Percentiles rank a stretch among this genome's conserved stretches.
Evolutionary conservation across 2,329 filamentous ascomycete species (phyloP).

Genomic region (Raffaelea ambrosiae): DNA sequence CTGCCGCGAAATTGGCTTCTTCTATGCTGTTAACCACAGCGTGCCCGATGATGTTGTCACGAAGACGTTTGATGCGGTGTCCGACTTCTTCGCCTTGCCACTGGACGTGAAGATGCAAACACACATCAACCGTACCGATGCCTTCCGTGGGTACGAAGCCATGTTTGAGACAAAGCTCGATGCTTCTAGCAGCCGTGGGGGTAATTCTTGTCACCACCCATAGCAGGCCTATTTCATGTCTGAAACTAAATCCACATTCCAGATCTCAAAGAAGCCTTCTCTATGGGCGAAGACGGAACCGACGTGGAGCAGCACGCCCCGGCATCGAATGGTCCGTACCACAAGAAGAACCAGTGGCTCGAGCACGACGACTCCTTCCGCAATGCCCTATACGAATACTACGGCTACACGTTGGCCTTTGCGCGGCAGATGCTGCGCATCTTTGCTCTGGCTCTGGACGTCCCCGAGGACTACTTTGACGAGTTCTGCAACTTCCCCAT

Average conservation of each 20-base stretch:
- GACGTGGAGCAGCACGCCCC: too few relatives aligned
- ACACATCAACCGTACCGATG: too few relatives aligned
- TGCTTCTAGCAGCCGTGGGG: too few relatives aligned
- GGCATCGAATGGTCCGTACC: too few relatives aligned
- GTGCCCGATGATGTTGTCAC: constrained; percentile 6
- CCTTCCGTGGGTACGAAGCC: too few relatives aligned
- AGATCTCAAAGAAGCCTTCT: too few relatives aligned
- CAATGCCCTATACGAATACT: not conserved
- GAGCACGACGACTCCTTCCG: not conserved
- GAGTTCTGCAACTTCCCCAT: constrained; percentile 18
- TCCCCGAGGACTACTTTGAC: constrained; percentile 24
- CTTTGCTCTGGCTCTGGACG: constrained; percentile 12
- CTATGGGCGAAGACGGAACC: too few relatives aligned
- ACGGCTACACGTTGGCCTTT: not conserved
- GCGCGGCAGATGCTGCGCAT: constrained; percentile 1
- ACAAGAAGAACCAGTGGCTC: not conserved
- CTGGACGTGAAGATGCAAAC: constrained; percentile 6
- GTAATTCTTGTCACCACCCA: too few relatives aligned
- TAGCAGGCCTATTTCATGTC: too few relatives aligned
- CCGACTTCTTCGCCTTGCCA: constrained; percentile 7
- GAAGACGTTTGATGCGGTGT: not conserved
- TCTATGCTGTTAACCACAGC: constrained; percentile 10
- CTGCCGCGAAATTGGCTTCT: constrained; percentile 6
- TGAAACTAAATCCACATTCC: too few relatives aligned
- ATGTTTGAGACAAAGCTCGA: too few relatives aligned